Evolutionary conservation across 1,284 basidiomycete species (phyloP), one percentile per base, ranked within the genome.

Genomic region (Malassezia japonica): DNA sequence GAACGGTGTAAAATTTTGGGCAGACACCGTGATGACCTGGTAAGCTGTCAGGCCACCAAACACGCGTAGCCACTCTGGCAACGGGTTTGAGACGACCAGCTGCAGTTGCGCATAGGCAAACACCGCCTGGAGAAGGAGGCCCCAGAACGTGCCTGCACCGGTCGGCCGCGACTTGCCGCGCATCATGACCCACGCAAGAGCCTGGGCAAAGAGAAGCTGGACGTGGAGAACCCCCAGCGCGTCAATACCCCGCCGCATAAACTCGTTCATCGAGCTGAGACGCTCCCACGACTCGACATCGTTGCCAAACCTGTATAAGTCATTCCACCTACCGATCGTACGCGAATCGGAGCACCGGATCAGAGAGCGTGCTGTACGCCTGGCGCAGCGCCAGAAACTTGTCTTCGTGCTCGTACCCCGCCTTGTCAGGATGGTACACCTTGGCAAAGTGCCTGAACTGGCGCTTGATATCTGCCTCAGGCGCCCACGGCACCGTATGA

Each of bases 381-480:
- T 40, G n/a, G 15, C 48, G 51, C 24, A 54, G n/a, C 0, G 13
- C 27, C 20, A 46, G 6, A 42, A 54, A 54, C 10, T 20, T 16
- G 21, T 15, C 34, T 23, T 44, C 46, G 12, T 42, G 23, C n/a
- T 29, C 35, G 6, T 6, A 10, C 4, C 51, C 51, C 6, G 40
- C 43, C 37, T 54, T 54, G 32, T 54, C 51, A 1, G 51, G 51
- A 20, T 54, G 51, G 29, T 44, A 45, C 6, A 54, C 18, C 32
- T 37, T 34, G 12, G 51, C 51, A 6, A 44, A 21, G 5, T 48
- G 18, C 9, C 51, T 46, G 23, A 38, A 54, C 7, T 36, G 36
- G 2, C 40, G 39, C 34, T 48, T 48, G n/a, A 54, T 48, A 1
- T 35, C 25, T 5, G n/a, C 23, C 2, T 48, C 51, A 13, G 6